Conservation (phyloP, 1,284 basidiomycete genomes). For the Sanghuangporus sanghuang region DNA sequence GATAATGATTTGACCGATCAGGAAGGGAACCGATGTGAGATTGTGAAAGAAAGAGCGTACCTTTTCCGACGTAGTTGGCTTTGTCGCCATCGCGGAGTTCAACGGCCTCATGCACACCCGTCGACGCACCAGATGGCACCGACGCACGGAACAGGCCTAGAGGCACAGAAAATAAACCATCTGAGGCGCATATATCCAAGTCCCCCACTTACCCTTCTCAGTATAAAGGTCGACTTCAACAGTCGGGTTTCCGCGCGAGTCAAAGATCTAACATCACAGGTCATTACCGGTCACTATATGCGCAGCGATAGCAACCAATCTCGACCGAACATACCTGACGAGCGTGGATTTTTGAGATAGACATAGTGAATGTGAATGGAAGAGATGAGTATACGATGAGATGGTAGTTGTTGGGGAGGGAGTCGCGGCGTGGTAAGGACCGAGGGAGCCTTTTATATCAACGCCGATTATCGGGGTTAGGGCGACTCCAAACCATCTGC, state of each 20-base stretch:
- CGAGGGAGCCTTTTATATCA: not conserved
- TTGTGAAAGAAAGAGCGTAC: slow-evolving; percentile 35
- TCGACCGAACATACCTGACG: slow-evolving; percentile 60
- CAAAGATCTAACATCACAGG: slow-evolving; percentile 70
- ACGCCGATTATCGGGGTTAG: slow-evolving; percentile 1
- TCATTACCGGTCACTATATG: slow-evolving; percentile 18
- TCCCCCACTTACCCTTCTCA: slow-evolving; percentile 58
- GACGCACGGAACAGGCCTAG: slow-evolving; percentile 90
- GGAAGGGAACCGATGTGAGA: not conserved
- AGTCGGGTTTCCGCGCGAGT: slow-evolving; percentile 94
- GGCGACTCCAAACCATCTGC: not conserved
- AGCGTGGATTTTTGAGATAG: slow-evolving; percentile 81
- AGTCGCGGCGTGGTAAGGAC: not conserved
- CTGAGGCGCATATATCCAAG: slow-evolving; percentile 1
- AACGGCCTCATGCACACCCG: slow-evolving; percentile 97
- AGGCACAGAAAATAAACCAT: slow-evolving; percentile 4
- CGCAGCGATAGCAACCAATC: not conserved
- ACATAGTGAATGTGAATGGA: slow-evolving; percentile 51
- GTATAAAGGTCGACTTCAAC: slow-evolving; percentile 94
- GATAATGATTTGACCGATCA: not conserved
- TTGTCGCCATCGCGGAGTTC: slow-evolving; percentile 99
- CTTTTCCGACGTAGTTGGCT: slow-evolving; percentile 92
- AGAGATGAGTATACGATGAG: slow-evolving; percentile 19
- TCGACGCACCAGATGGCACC: slow-evolving; percentile 98
- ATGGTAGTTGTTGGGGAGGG: slow-evolving; percentile 9